Evolutionary conservation across 2,329 filamentous ascomycete genomes (phyloP).

Genomic region (Neonectria hederae): DNA sequence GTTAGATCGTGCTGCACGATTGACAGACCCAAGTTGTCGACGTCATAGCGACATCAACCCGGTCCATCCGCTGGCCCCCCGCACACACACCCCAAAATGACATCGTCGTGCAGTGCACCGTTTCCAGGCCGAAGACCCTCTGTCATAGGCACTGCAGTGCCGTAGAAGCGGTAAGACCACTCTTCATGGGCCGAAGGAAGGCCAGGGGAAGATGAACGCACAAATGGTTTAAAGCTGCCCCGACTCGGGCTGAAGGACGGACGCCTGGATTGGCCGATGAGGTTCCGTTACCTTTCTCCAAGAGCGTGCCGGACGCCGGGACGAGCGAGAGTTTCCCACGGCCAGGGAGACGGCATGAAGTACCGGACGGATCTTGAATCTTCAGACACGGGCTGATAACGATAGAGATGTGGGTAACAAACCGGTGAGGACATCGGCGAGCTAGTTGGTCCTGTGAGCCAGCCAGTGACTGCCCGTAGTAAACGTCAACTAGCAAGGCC

Average conservation of each 20-base stretch:
- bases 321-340: background rate
- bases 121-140: background rate
- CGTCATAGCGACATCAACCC: slow-evolving; percentile 7
- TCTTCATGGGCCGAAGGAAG: too few species aligned
- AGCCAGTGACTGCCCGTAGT: background rate
- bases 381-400: background rate
- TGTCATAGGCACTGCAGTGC: too few species aligned
- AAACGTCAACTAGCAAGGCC: background rate
- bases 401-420: background rate
- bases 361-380: background rate
- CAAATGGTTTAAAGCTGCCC: background rate
- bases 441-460: background rate
- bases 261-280: background rate
- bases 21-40: background rate
- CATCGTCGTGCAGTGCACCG: slow-evolving; percentile 19
- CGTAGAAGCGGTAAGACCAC: too few species aligned
- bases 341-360: background rate
- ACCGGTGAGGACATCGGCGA: slow-evolving; percentile 15
- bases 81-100: slow-evolving; percentile 25
- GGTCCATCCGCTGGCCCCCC: background rate
- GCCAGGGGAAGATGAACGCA: background rate
- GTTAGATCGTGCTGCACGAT: background rate
- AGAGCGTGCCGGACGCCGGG: background rate
- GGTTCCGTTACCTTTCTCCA: background rate
- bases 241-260: slow-evolving; percentile 4